phyloP scores from a whole-genome alignment of 1,139 yeast species.

The Yamadazyma mexicana region DNA sequence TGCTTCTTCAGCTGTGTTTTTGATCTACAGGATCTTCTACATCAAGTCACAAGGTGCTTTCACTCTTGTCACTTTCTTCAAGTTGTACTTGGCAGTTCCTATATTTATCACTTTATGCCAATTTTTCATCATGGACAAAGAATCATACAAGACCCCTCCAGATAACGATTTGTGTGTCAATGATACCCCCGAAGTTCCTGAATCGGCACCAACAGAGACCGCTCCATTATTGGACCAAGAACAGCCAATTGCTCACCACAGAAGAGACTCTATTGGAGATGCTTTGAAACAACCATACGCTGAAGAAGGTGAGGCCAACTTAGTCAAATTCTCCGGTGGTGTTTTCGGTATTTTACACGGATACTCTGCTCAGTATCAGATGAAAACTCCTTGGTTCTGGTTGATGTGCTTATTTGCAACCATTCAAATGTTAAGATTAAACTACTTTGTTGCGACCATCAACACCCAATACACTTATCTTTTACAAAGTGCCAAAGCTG shows the following conservation, averaged over 20 bases:
- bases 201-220: constrained; percentile 17
- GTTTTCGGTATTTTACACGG: constrained; percentile 48
- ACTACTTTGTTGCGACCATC: constrained; percentile 49
- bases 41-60: constrained; percentile 26
- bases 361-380: constrained; percentile 39
- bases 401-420: constrained; percentile 40
- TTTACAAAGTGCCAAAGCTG: constrained; percentile 27
- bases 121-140: constrained; percentile 41
- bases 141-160: constrained; percentile 40
- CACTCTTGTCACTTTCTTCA: constrained; percentile 34
- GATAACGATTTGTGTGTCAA: constrained; percentile 28
- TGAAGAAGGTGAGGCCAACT: constrained; percentile 37
- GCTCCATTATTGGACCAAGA: constrained; percentile 20
- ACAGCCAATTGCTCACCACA: constrained; percentile 10
- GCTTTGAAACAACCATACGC: constrained; percentile 47
- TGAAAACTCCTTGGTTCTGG: constrained; percentile 44
- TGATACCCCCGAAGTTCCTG: constrained; percentile 17
- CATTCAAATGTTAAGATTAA: constrained; percentile 45
- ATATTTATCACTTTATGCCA: constrained; percentile 40
- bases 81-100: constrained; percentile 39
- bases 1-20: constrained; percentile 47
- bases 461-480: constrained; percentile 45
- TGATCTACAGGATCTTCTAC: constrained; percentile 36
- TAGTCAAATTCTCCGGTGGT: constrained; percentile 38
- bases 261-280: constrained; percentile 48